Base-by-base conservation (phyloP, 768 basidiomycete genomes). In the Pleurotus tuoliensis region DNA sequence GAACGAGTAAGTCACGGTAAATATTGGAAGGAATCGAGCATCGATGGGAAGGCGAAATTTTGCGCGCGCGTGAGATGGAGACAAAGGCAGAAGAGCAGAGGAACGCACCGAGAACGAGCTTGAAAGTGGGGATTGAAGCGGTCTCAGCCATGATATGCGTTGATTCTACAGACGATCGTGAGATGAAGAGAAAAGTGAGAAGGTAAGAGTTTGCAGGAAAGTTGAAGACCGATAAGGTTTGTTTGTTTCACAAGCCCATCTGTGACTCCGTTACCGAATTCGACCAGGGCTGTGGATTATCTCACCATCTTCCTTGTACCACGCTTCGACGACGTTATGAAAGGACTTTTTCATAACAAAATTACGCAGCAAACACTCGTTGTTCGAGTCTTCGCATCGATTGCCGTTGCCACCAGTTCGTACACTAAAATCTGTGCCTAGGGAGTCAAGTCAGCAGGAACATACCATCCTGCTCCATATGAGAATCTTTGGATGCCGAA, bases 41-140 rank as follows among this genome's bases (percentile, higher is more conserved):
- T 87, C 79, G 84, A 87, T 87, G 73, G 11, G 78, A 72, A 67
- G 67, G 67, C 67, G 66, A 20, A 34, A 37, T 15, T 34, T 51
- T 13, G 62, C 55, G 59, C 58, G 51, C 57, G 59, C 62, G 61
- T 69, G 68, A 67, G 66, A 62, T 62, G 49, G 68, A 71, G 56
- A 70, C 65, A 64, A 57, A 50, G 60, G 52, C 50, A 58, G 58
- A 59, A 51, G 52, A 57, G 43, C 25, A 51, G 22, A 27, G 20
- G 58, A 13, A 77, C 90, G 68, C 70, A 95, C 95, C 95, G 62
- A 98, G 92, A 59, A 98, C 96, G 71, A 99, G 93, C 77, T 99
- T 99, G 83, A 98, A 99, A 57, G 94, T 92, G 38, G 97, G 94
- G 63, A 95, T 76, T 30, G 58, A 61, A 27, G 63, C 59, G 20